Conservation (phyloP, 1,284 basidiomycete genomes). For the Spongispora temasekensis region DNA sequence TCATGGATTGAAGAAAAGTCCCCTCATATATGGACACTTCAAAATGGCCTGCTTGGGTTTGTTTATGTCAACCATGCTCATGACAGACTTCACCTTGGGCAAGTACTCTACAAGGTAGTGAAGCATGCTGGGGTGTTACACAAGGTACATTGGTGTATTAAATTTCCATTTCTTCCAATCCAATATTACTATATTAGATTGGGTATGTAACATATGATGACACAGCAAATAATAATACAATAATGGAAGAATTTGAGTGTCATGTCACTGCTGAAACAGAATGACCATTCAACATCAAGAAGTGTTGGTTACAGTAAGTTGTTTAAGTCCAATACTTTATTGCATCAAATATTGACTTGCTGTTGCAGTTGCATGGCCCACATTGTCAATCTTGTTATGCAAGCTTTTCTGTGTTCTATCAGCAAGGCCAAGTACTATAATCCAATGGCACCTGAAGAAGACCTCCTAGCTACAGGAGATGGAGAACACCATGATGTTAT, state of each 20-base stretch:
- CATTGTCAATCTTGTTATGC: not conserved
- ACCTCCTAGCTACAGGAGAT: not conserved
- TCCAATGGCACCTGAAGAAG: not conserved
- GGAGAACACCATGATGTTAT: not conserved
- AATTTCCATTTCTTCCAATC: no score
- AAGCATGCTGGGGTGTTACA: no score
- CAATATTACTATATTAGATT: no score
- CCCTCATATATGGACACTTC: not conserved
- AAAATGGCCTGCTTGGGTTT: not conserved
- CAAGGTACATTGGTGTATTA: no score
- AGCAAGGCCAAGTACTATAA: not conserved
- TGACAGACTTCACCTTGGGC: no score
- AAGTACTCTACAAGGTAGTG: no score
- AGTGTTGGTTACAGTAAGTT: not conserved
- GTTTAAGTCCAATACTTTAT: not conserved
- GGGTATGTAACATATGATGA: no score
- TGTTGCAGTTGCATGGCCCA: not conserved
- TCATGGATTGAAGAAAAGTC: no score
- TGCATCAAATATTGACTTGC: no score
- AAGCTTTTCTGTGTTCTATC: not conserved
- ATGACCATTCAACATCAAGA: not conserved
- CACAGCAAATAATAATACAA: no score
- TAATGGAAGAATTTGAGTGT: not conserved
- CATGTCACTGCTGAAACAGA: not conserved
- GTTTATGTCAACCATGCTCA: conserved; percentile 4